Percentiles rank a stretch among this genome's conserved stretches.
Conservation (phyloP, 805 yeast genomes). For the Kodamaea laetipori region DNA sequence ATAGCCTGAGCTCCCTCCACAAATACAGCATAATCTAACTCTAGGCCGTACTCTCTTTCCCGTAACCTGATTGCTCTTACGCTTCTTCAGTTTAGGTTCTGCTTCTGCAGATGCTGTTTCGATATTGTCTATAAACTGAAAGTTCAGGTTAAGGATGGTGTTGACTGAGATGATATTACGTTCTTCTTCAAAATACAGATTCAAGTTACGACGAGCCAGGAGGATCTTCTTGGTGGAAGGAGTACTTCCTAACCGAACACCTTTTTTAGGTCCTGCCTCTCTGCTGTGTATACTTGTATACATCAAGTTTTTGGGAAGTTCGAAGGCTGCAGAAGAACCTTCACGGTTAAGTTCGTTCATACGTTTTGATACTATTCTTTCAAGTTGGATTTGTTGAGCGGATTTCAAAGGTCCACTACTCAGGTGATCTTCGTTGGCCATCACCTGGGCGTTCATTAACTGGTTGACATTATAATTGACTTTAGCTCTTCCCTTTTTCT, state of each 20-base stretch:
- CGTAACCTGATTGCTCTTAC: conserved; percentile 19
- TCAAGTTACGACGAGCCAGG: conserved; percentile 45
- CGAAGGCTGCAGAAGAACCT: conserved; percentile 33
- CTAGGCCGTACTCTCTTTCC: conserved; percentile 30
- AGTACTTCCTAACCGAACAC: conserved; percentile 42
- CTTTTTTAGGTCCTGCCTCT: conserved; percentile 23
- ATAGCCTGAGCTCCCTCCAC: conserved; percentile 40
- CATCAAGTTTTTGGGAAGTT: conserved; percentile 43
- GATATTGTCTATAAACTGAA: conserved; percentile 41
- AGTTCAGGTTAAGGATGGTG: conserved; percentile 42
- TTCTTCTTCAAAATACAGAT: conserved; percentile 49
- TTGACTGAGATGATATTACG: conserved; percentile 45
- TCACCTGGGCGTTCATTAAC: conserved; percentile 45
- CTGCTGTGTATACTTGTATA: conserved; percentile 34
- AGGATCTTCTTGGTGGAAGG: conserved; percentile 45
- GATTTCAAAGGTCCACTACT: conserved; percentile 42
- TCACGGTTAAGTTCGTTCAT: conserved; percentile 39
- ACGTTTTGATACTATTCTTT: conserved; percentile 39
- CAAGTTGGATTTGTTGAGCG: conserved; percentile 45
- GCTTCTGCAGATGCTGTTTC: conserved; percentile 19
- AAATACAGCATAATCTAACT: conserved; percentile 42
- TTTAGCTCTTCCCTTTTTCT: conserved; percentile 40
- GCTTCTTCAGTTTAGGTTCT: conserved; percentile 18
- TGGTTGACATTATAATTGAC: conserved; percentile 47
- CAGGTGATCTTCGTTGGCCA: conserved; percentile 29